Evolutionary conservation across 2,329 filamentous ascomycete species (phyloP).

Genomic region (Aspergillus transmontanensis): DNA sequence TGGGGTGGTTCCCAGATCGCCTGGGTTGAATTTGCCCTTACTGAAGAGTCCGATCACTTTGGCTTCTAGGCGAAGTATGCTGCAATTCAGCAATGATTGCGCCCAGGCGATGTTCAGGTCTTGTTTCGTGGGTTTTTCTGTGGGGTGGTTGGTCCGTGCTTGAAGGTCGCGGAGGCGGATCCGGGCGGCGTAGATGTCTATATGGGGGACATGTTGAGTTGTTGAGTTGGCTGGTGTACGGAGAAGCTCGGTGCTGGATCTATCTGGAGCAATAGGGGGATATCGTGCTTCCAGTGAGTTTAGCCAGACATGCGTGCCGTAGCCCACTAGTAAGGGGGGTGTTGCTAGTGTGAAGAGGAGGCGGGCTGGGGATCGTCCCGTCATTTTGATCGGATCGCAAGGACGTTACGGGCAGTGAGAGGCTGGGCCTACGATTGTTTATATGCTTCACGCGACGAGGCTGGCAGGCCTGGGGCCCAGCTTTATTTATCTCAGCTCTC

Average conservation of each 20-base stretch:
- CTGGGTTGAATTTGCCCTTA: constrained; percentile 12
- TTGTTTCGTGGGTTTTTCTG: neutral
- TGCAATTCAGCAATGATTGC: constrained; percentile 19
- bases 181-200: constrained; percentile 29
- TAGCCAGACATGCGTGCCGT: constrained; percentile 25
- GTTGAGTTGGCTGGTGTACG: constrained; percentile 19
- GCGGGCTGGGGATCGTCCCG: constrained; percentile 2
- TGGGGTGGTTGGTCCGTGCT: neutral
- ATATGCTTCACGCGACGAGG: neutral
- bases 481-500: neutral
- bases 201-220: constrained; percentile 26
- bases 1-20: constrained; percentile 20
- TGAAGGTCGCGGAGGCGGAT: constrained; percentile 22
- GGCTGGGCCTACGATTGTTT: neutral
- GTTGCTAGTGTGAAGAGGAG: constrained; percentile 15
- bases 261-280: constrained; percentile 19
- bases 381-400: neutral
- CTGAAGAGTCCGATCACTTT: constrained; percentile 21
- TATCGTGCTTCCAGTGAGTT: constrained; percentile 30
- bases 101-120: constrained; percentile 29
- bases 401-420: neutral
- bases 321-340: constrained; percentile 18
- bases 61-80: constrained; percentile 21
- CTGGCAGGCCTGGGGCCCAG: neutral
- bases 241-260: constrained; percentile 21